Evolutionary conservation across 192 early-diverging fungal genomes (phyloP), one percentile per base, ranked within the genome.

Genomic region (Chytriomyces sp.): DNA sequence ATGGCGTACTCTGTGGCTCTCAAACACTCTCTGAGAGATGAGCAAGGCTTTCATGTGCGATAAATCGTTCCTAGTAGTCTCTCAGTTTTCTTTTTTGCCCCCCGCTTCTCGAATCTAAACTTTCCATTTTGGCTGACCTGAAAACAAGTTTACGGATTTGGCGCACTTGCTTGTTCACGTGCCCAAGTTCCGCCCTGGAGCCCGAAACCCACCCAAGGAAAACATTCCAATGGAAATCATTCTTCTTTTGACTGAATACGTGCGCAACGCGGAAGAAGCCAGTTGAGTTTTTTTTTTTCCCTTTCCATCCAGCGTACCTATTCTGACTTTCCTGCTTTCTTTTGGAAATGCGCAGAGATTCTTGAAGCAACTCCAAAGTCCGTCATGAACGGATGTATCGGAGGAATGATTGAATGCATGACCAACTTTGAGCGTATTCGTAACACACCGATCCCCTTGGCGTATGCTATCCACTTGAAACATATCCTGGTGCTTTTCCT

Each of bases 11-110:
- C 91, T 49, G 85, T 94, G 44, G 86, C 92, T 3, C 89, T 90
- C 53, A 98, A 96, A 86, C 92, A 95, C 75, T 91, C 92, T 69
- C 84, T 98, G 45, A 91, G 94, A 45, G 89, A 89, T 73, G 92
- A 97, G 73, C 81, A 88, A 43, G 91, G 91, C 11, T 79, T 76
- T 35, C 35, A 35, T 35, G 35, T 35, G 35, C 35, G n/a, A n/a
- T n/a, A n/a, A n/a, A n/a, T n/a, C n/a, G n/a, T n/a, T n/a, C n/a
- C n/a, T n/a, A n/a, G n/a, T n/a, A n/a, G n/a, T n/a, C n/a, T n/a
- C n/a, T n/a, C n/a, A n/a, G n/a, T n/a, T 35, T 35, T 35, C 35
- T 35, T 35, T 35, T 35, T 1, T 35, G 35, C 35, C 2, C 2
- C 28, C 35, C 4, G 35, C 4, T 35, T 35, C 35, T 35, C 0